Conservation (phyloP, 768 basidiomycete genomes). For the Phaffia australis region DNA sequence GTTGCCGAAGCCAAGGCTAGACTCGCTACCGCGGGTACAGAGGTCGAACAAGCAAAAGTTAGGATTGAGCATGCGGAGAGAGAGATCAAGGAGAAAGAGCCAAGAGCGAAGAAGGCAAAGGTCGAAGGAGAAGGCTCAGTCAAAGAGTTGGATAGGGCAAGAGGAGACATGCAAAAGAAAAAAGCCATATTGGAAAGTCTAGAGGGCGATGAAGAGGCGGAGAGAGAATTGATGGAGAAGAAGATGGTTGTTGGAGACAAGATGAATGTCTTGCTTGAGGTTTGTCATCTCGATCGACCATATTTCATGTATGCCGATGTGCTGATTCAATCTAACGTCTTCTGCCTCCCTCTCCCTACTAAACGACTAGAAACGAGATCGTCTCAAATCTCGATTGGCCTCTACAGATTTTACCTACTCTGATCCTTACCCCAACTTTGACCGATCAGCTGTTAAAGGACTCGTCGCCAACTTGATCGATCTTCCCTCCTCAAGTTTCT, state of each 20-base stretch:
- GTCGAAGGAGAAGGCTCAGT: conserved; percentile 65
- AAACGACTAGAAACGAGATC: conserved; percentile 33
- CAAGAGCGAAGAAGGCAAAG: conserved; percentile 68
- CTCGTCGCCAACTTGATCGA: conserved; percentile 79
- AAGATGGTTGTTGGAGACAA: conserved; percentile 48
- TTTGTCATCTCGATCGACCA: conserved; percentile 33
- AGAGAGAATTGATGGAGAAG: conserved; percentile 48
- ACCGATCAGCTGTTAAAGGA: conserved; percentile 77
- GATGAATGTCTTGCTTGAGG: conserved; percentile 55
- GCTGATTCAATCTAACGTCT: neutral
- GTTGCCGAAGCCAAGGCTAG: conserved; percentile 71
- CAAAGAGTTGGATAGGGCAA: conserved; percentile 50
- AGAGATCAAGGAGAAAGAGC: conserved; percentile 67
- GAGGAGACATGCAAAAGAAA: conserved; percentile 47
- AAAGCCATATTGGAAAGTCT: conserved; percentile 48
- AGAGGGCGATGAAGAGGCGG: conserved; percentile 69
- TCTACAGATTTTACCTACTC: conserved; percentile 67
- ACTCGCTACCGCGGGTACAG: conserved; percentile 63
- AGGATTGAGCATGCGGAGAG: conserved; percentile 65
- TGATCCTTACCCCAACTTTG: conserved; percentile 65
- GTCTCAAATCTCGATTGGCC: conserved; percentile 54
- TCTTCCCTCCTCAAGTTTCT: conserved; percentile 56
- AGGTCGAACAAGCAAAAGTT: conserved; percentile 69
- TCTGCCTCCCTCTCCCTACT: neutral
- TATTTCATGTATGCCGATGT: neutral